phyloP scores from a whole-genome alignment of 352 stramenopile genomes.

The Phytophthora nicotianae region DNA sequence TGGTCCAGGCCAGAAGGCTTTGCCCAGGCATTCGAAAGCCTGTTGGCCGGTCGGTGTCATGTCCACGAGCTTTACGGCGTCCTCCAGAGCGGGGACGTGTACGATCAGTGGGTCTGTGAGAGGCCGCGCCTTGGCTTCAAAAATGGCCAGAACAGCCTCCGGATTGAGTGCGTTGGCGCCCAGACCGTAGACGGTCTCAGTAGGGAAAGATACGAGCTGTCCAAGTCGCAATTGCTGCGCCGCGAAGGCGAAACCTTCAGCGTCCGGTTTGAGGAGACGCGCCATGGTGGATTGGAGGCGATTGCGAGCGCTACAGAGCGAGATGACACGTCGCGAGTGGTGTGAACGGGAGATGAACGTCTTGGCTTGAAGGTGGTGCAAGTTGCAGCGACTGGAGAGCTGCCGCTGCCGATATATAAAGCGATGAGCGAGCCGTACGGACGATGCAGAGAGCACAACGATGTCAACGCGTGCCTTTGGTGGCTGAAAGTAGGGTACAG shows the following conservation, averaged over 20 bases:
- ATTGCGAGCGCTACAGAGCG: constrained; percentile 21
- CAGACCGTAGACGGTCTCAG: constrained; percentile 99
- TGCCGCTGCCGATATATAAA: constrained; percentile 9
- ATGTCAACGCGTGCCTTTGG: background rate
- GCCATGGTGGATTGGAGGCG: constrained; percentile 38
- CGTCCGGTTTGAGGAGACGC: constrained; percentile 49
- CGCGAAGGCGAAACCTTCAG: constrained; percentile 50
- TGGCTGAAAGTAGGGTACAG: background rate
- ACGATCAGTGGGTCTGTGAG: constrained; percentile 99
- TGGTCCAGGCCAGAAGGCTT: constrained; percentile 96
- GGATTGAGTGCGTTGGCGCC: constrained; percentile 96
- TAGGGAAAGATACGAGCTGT: constrained; percentile 95
- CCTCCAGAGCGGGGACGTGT: constrained; percentile 91
- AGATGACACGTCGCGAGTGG: constrained; percentile 13
- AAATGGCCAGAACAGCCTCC: constrained; percentile 95
- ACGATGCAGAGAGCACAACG: background rate
- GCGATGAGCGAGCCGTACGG: background rate
- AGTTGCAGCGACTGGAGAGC: background rate
- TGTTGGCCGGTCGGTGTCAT: constrained; percentile 58
- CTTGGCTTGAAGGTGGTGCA: constrained; percentile 19
- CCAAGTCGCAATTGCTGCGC: constrained; percentile 75
- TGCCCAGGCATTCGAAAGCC: constrained; percentile 86
- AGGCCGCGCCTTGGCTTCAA: constrained; percentile 94
- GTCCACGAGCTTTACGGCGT: constrained; percentile 92
- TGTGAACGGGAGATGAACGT: constrained; percentile 16